A percentile compares a stretch with the other conserved stretches of the same genome.
phyloP scores from a whole-genome alignment of 345 rosid genomes.

The Sisymbrium irio region DNA sequence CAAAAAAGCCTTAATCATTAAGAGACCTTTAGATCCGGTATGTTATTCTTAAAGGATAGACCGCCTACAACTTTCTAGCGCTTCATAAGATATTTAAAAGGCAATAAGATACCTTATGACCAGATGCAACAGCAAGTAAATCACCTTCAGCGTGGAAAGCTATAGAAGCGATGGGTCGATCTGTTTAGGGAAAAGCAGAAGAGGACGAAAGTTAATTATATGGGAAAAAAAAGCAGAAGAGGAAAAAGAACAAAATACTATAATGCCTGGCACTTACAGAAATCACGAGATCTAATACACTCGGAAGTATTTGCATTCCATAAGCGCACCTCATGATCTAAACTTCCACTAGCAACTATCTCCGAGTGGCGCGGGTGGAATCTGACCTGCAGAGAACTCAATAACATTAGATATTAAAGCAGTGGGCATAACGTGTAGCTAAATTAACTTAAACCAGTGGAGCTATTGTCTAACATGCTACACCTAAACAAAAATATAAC shows the following conservation, averaged over 20 bases:
- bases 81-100: slow-evolving; percentile 3
- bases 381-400: slow-evolving; percentile 61
- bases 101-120: slow-evolving; percentile 65
- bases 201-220: slow-evolving; percentile 1
- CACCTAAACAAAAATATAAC: background rate
- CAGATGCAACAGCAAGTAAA: slow-evolving; percentile 80
- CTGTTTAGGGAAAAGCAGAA: slow-evolving; percentile 34
- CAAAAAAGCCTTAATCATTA: slow-evolving; percentile 16
- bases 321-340: slow-evolving; percentile 80
- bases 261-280: slow-evolving; percentile 45
- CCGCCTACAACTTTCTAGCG: slow-evolving; percentile 5
- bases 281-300: slow-evolving; percentile 70
- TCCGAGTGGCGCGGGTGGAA: slow-evolving; percentile 73
- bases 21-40: slow-evolving; percentile 2
- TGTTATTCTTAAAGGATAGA: background rate
- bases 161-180: slow-evolving; percentile 82
- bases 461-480: slow-evolving; percentile 8
- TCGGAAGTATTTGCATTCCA: slow-evolving; percentile 76
- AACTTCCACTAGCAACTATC: slow-evolving; percentile 87
- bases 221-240: background rate
- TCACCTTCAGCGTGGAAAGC: slow-evolving; percentile 86
- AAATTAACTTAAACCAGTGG: background rate
- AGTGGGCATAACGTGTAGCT: background rate
- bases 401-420: slow-evolving; percentile 18
- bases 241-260: background rate